Evolutionary conservation across 805 yeast genomes (phyloP).

Genomic region (Candida patagonica): DNA sequence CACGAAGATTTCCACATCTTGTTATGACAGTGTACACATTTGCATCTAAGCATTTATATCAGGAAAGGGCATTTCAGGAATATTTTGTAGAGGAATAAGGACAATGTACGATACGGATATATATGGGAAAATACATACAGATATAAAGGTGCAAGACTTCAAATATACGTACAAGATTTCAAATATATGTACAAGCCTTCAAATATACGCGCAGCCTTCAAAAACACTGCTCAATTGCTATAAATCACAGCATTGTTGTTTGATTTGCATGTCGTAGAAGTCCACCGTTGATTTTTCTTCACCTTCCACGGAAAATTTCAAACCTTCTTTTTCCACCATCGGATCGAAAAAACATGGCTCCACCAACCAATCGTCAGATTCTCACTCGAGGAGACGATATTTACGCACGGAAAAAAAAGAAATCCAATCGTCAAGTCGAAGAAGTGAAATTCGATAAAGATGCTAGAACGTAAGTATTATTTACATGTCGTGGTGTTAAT

Average conservation of each 20-base stretch:
- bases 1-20: conserved; percentile 63
- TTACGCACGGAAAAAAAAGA: conserved; percentile 60
- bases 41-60: conserved; percentile 45
- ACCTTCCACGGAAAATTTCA: too few relatives aligned
- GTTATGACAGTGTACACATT: conserved; percentile 65
- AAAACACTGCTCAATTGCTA: too few relatives aligned
- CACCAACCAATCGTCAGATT: conserved; percentile 57
- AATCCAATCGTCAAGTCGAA: conserved; percentile 52
- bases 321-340: too few relatives aligned
- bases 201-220: too few relatives aligned
- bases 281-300: too few relatives aligned
- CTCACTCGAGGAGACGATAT: conserved; percentile 74
- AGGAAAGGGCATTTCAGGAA: conserved; percentile 50
- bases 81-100: conserved; percentile 27
- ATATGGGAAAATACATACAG: too few relatives aligned
- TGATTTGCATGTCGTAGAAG: too few relatives aligned
- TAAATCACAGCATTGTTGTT: too few relatives aligned
- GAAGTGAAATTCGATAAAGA: conserved; percentile 80
- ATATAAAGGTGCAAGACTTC: too few relatives aligned
- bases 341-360: conserved; percentile 10
- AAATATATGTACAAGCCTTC: too few relatives aligned
- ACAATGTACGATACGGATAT: too few relatives aligned
- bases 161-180: too few relatives aligned
- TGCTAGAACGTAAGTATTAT: conserved; percentile 42
- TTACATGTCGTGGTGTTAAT: not conserved